Conservation (phyloP, 2,329 filamentous ascomycete genomes). For the Microdochium trichocladiopsis region DNA sequence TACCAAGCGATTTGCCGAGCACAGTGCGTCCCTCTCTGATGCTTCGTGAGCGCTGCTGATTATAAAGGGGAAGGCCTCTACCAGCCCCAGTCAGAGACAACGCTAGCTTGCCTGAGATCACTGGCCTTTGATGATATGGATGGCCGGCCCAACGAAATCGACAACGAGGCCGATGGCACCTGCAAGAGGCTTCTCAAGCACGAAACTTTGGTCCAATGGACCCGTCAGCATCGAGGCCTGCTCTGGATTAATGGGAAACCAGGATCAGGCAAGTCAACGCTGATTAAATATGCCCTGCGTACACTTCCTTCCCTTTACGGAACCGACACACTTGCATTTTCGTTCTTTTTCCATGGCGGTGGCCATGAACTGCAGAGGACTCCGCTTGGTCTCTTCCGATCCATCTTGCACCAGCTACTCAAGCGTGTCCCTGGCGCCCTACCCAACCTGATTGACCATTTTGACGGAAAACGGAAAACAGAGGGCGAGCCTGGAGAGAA, state of each 20-base stretch:
- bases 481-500: constrained; percentile 8
- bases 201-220: constrained; percentile 14
- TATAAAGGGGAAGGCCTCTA: background rate
- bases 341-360: constrained; percentile 28
- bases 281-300: constrained; percentile 24
- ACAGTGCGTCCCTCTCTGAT: background rate
- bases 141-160: constrained; percentile 14
- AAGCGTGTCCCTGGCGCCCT: constrained; percentile 11
- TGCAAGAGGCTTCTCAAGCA: constrained; percentile 24
- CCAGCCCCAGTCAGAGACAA: background rate
- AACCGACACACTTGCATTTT: constrained; percentile 11
- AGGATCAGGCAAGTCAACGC: constrained; percentile 25
- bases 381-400: constrained; percentile 23
- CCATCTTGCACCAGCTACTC: constrained; percentile 25
- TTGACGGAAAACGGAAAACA: constrained; percentile 2
- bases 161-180: constrained; percentile 13
- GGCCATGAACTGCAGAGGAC: constrained; percentile 22
- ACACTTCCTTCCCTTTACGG: constrained; percentile 6
- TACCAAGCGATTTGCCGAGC: background rate
- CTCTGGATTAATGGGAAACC: constrained; percentile 24
- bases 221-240: constrained; percentile 5
- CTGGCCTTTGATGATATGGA: constrained; percentile 21
- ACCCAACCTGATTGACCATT: constrained; percentile 9
- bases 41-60: background rate
- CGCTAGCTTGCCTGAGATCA: constrained; percentile 16